phyloP scores from a whole-genome alignment of 371 early-diverging fungal genomes.

The Rhizopus stolonifer region DNA sequence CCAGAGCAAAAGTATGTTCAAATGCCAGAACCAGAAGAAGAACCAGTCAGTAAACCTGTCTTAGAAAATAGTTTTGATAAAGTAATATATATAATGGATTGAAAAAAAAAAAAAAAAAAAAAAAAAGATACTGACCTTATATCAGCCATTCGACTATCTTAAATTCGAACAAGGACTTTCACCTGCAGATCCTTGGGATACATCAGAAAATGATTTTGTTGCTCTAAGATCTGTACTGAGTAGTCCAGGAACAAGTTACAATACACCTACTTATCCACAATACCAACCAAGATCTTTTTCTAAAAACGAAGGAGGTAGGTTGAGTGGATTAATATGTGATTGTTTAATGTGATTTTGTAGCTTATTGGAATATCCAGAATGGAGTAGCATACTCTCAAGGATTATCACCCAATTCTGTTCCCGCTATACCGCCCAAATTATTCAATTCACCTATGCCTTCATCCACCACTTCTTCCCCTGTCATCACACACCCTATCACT shows the following conservation, averaged over 20 bases:
- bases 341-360: slow-evolving; percentile 4
- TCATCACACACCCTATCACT: slow-evolving; percentile 6
- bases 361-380: slow-evolving; percentile 23
- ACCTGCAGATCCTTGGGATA: slow-evolving; percentile 77
- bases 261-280: slow-evolving; percentile 3
- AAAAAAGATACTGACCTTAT: too few relatives aligned
- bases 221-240: slow-evolving; percentile 51
- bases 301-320: slow-evolving; percentile 31
- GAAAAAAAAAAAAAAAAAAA: too few relatives aligned
- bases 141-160: slow-evolving; percentile 60
- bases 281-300: slow-evolving; percentile 13
- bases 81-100: too few relatives aligned
- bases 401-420: slow-evolving; percentile 8
- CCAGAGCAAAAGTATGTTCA: slow-evolving; percentile 30
- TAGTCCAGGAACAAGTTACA: slow-evolving; percentile 25
- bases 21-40: slow-evolving; percentile 3
- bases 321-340: neutral
- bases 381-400: slow-evolving; percentile 9
- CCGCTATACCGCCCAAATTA: slow-evolving; percentile 26
- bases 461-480: slow-evolving; percentile 10
- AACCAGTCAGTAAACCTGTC: neutral
- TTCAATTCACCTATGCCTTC: slow-evolving; percentile 15
- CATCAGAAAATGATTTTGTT: slow-evolving; percentile 53
- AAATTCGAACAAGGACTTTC: slow-evolving; percentile 72
- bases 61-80: too few relatives aligned